Evolutionary conservation across 2,329 filamentous ascomycete genomes (phyloP).

Genomic region (Phoma sp.): DNA sequence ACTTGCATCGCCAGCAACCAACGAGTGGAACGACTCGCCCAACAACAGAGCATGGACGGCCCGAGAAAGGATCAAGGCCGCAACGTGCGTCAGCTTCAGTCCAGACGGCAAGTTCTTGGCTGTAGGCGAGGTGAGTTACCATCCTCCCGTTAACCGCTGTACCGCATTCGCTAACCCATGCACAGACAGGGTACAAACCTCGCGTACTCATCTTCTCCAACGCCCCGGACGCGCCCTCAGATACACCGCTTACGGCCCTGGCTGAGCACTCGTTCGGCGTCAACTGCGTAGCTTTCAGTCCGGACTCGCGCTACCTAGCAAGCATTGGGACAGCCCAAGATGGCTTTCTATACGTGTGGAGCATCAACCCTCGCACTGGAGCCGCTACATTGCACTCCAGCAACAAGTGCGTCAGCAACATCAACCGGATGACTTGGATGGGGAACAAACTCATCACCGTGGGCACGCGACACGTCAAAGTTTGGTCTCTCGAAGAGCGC

Average conservation of each 20-base stretch:
- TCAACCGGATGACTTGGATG: conserved; percentile 91
- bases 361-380: conserved; percentile 81
- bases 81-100: conserved; percentile 88
- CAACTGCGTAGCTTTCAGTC: conserved; percentile 85
- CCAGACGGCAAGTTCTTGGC: conserved; percentile 86
- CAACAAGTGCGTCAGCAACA: conserved; percentile 90
- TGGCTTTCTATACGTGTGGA: conserved; percentile 92
- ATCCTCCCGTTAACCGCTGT: background rate
- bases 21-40: conserved; percentile 65
- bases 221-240: conserved; percentile 75
- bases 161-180: conserved; percentile 36
- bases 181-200: conserved; percentile 84
- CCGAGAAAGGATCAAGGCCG: conserved; percentile 90
- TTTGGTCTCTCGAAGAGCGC: conserved; percentile 84
- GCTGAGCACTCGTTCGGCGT: conserved; percentile 92
- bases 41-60: conserved; percentile 81
- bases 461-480: conserved; percentile 89
- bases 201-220: conserved; percentile 90
- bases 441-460: conserved; percentile 83
- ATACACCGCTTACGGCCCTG: conserved; percentile 82
- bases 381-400: conserved; percentile 79
- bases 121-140: conserved; percentile 75
- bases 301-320: conserved; percentile 84
- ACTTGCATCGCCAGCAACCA: conserved; percentile 55
- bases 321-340: conserved; percentile 90